Conservation (phyloP, 78 protist genomes). For the Dictyostelium brefeldianum region DNA sequence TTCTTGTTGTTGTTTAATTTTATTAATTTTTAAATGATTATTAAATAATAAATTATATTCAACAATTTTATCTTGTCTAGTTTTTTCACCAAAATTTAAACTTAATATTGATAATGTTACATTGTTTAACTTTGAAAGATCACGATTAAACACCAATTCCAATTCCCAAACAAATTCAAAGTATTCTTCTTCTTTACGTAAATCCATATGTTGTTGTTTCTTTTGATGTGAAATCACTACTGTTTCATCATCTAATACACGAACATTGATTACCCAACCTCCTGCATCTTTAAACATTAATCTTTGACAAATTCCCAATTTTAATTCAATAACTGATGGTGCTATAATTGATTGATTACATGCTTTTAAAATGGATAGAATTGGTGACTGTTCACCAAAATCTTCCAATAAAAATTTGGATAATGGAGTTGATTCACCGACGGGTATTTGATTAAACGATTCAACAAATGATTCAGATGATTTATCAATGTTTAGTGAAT, state of each 20-base stretch:
- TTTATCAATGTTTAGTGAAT: not conserved
- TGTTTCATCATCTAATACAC: not conserved
- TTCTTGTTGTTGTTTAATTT: not conserved
- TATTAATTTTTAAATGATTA: slow-evolving; percentile 29
- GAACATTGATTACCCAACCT: slow-evolving; percentile 44
- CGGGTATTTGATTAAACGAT: not conserved
- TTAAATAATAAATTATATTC: slow-evolving; percentile 40
- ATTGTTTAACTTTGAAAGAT: slow-evolving; percentile 21
- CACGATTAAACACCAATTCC: slow-evolving; percentile 51
- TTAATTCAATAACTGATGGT: slow-evolving; percentile 65
- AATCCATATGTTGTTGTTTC: slow-evolving; percentile 69
- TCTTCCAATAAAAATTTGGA: slow-evolving; percentile 1
- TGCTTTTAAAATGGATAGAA: slow-evolving; percentile 29
- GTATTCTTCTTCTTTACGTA: slow-evolving; percentile 66
- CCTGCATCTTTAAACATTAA: slow-evolving; percentile 73
- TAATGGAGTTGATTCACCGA: not conserved
- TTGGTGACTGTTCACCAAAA: slow-evolving; percentile 33
- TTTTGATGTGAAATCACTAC: slow-evolving; percentile 46
- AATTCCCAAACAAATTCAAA: slow-evolving; percentile 70
- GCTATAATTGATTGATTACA: slow-evolving; percentile 76
- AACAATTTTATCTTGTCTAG: slow-evolving; percentile 46
- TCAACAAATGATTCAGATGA: not conserved
- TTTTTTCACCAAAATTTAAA: slow-evolving; percentile 69
- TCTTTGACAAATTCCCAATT: slow-evolving; percentile 33
- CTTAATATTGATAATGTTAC: slow-evolving; percentile 64